A percentile compares a stretch with the other conserved stretches of the same genome.
Conservation (phyloP, 352 stramenopile species). For the Phytophthora gonapodyides region DNA sequence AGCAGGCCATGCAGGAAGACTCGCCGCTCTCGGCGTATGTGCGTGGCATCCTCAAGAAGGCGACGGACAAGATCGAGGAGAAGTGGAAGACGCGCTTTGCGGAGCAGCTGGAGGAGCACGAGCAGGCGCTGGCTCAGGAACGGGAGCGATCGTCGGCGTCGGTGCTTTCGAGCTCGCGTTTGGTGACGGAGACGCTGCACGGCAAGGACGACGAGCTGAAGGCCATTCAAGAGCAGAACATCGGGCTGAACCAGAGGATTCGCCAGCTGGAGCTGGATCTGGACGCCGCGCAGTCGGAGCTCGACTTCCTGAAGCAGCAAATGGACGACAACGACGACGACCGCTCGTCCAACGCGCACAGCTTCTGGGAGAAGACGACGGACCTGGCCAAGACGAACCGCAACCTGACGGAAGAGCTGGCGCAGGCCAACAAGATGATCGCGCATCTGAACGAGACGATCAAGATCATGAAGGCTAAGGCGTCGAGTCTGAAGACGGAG, state of each 20-base stretch:
- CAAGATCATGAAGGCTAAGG: constrained; percentile 60
- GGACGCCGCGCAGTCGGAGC: constrained; percentile 60
- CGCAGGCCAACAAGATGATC: constrained; percentile 61
- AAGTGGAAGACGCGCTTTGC: constrained; percentile 83
- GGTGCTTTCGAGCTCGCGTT: constrained; percentile 62
- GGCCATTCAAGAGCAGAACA: constrained; percentile 67
- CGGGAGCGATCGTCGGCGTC: constrained; percentile 67
- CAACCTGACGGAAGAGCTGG: constrained; percentile 70
- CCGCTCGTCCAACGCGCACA: constrained; percentile 63
- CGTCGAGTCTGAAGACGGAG: constrained; percentile 53
- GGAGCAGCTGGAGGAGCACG: constrained; percentile 67
- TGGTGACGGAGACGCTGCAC: constrained; percentile 77
- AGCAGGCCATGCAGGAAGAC: constrained; percentile 51
- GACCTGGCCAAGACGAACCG: constrained; percentile 85
- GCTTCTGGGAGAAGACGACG: constrained; percentile 89
- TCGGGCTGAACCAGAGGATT: constrained; percentile 57
- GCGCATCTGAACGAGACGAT: constrained; percentile 72
- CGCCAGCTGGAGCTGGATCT: constrained; percentile 79
- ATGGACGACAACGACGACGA: constrained; percentile 80
- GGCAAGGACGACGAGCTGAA: constrained; percentile 81
- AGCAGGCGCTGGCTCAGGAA: constrained; percentile 67
- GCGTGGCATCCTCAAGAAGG: constrained; percentile 71
- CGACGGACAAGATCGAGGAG: constrained; percentile 81
- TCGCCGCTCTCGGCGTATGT: constrained; percentile 80
- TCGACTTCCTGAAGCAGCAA: constrained; percentile 74